Conservation (phyloP, 2,329 filamentous ascomycete species). For the Coniella vitis region DNA sequence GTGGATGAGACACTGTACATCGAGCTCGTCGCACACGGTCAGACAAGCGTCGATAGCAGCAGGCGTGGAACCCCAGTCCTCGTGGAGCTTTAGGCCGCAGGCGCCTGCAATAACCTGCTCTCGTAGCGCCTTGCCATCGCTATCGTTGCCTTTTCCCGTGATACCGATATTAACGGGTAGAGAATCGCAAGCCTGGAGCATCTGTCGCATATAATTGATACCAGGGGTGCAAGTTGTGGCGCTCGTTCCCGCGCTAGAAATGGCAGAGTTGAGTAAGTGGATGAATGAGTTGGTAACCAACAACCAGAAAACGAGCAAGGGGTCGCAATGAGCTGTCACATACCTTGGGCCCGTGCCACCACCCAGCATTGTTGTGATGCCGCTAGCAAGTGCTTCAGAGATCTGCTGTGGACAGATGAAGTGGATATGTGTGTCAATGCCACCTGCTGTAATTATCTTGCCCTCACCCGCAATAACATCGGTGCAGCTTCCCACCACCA, state of each 20-base stretch:
- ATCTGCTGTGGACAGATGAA: slow-evolving; percentile 93
- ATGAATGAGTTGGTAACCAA: neutral
- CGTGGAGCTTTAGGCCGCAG: slow-evolving; percentile 87
- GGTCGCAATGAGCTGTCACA: slow-evolving; percentile 17
- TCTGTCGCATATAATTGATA: slow-evolving; percentile 73
- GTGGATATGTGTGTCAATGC: slow-evolving; percentile 85
- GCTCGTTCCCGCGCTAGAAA: slow-evolving; percentile 68
- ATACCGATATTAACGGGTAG: slow-evolving; percentile 85
- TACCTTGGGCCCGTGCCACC: slow-evolving; percentile 87
- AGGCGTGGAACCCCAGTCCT: slow-evolving; percentile 92
- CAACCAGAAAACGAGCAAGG: neutral
- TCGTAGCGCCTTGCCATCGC: slow-evolving; percentile 58
- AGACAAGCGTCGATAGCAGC: slow-evolving; percentile 87
- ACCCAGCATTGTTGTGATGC: slow-evolving; percentile 84
- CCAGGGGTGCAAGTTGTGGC: slow-evolving; percentile 93
- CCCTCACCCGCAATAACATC: slow-evolving; percentile 89
- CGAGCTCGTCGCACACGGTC: slow-evolving; percentile 78
- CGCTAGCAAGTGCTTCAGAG: slow-evolving; percentile 73
- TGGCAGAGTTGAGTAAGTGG: neutral
- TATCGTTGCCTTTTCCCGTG: slow-evolving; percentile 91
- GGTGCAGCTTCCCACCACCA: slow-evolving; percentile 82
- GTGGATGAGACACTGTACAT: slow-evolving; percentile 90
- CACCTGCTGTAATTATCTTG: slow-evolving; percentile 85
- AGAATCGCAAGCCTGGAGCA: slow-evolving; percentile 79
- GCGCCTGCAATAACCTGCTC: slow-evolving; percentile 80